Conservation (phyloP, 495 filamentous ascomycete genomes). For the Daldinia bambusicola region DNA sequence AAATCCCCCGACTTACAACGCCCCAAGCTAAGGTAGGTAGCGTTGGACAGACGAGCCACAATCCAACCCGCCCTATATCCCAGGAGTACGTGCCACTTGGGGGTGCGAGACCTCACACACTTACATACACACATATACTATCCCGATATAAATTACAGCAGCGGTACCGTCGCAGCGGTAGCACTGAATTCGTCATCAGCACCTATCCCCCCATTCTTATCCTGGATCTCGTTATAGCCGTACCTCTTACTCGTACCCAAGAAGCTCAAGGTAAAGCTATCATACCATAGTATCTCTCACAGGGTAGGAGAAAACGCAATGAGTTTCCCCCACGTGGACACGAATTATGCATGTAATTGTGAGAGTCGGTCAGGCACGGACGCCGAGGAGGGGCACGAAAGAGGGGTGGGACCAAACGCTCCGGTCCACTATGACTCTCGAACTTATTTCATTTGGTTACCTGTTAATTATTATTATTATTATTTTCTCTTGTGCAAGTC, state of each 20-base stretch:
- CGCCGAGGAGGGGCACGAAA: slow-evolving; percentile 8
- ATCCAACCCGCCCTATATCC: slow-evolving; percentile 2
- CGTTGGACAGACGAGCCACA: too few relatives aligned
- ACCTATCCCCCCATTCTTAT: not conserved
- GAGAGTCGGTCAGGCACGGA: slow-evolving; percentile 34
- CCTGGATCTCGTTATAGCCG: not conserved
- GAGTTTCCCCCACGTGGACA: slow-evolving; percentile 28
- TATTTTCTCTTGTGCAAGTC: too few relatives aligned
- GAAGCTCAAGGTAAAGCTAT: not conserved
- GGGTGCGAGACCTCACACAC: not conserved
- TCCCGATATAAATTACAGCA: not conserved
- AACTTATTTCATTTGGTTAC: too few relatives aligned
- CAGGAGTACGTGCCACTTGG: not conserved
- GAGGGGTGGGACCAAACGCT: slow-evolving; percentile 32
- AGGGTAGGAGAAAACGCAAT: slow-evolving; percentile 4
- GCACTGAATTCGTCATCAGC: slow-evolving; percentile 21
- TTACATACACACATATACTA: not conserved
- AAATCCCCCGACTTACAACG: slow-evolving; percentile 1
- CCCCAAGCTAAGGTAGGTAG: too few relatives aligned
- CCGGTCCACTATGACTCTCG: slow-evolving; percentile 6
- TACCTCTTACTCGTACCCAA: not conserved
- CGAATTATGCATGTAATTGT: slow-evolving; percentile 25
- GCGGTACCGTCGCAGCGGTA: slow-evolving; percentile 14
- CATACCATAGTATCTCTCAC: too few relatives aligned
- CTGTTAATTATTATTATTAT: too few relatives aligned